phyloP scores from a whole-genome alignment of 352 stramenopile genomes.

The Phytopythium litorale region DNA sequence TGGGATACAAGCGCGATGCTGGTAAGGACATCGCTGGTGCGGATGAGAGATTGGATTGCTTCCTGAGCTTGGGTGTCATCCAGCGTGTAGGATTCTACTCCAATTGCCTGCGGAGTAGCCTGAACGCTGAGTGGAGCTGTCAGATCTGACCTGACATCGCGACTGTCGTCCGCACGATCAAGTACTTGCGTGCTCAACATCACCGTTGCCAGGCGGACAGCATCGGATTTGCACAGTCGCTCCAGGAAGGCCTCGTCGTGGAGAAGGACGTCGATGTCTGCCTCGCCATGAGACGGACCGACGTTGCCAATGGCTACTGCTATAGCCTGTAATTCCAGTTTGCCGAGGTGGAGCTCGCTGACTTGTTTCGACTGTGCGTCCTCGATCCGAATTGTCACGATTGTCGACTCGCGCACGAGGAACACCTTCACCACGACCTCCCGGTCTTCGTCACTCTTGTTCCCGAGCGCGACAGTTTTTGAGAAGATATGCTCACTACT shows the following conservation, averaged over 20 bases:
- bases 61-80: neutral
- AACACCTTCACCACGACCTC: constrained; percentile 35
- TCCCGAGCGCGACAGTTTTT: constrained; percentile 12
- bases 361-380: constrained; percentile 14
- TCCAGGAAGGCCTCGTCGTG: neutral
- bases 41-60: constrained; percentile 9
- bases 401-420: constrained; percentile 11
- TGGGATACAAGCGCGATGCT: constrained; percentile 42
- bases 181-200: neutral
- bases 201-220: neutral
- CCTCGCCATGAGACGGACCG: neutral
- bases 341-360: constrained; percentile 26
- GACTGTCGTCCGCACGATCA: neutral
- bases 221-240: neutral
- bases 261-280: neutral
- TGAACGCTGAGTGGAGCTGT: neutral
- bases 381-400: neutral
- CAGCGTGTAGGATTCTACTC: neutral
- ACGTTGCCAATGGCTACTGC: neutral
- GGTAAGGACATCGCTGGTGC: constrained; percentile 21
- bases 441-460: neutral
- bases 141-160: neutral
- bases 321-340: neutral
- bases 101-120: constrained; percentile 1
- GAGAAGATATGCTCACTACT: constrained; percentile 16